Evolutionary conservation across 768 basidiomycete species (phyloP), one percentile per base, ranked within the genome.

Genomic region (Lactifluus subvellereus): DNA sequence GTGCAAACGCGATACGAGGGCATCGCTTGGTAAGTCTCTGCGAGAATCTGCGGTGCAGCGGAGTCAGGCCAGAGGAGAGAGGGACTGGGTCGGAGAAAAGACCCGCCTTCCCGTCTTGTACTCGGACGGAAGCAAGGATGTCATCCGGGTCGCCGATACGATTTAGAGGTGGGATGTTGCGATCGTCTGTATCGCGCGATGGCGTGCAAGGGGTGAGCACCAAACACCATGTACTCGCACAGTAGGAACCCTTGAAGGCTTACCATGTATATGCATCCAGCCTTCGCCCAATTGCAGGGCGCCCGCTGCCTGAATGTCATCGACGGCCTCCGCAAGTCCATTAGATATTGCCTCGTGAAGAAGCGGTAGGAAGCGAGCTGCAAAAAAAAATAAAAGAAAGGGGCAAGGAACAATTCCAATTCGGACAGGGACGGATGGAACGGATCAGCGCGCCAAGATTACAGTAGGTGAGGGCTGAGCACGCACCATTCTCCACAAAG

Each of bases 241-340:
- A 13, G 18, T 35, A 7, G 35, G 45, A 43, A 1, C 11, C 14
- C 47, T 48, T 48, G 22, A 27, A 11, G 14, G 33, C 62, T 38
- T 55, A 80, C 81, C 82, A 49, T 91, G 83, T 51, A 93, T 85
- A 70, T 93, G 91, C 87, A 93, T 88, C 91, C 91, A 93, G n/a
- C 91, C 91, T 20, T 82, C 73, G 63, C 81, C 82, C 3, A 84
- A 73, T 69, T 89, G 88, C 35, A 80, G 71, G 10, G 89, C 91
- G 6, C 80, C 81, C 60, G 84, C 84, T 5, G 70, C 79, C 77
- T 85, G 85, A 3, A 88, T 75, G 2, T 88, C 85, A 67, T 93
- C 91, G 1, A 79, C 75, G 10, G 78, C 79, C 50, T 88, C 82
- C 20, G 67, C 69, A 6, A 91, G 75, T 20, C 79, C 84, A 30